Percentiles rank a stretch among this genome's conserved stretches.
Conservation (phyloP, 225 moss, liverwort and hornwort species). For the Neckera pumila region DNA sequence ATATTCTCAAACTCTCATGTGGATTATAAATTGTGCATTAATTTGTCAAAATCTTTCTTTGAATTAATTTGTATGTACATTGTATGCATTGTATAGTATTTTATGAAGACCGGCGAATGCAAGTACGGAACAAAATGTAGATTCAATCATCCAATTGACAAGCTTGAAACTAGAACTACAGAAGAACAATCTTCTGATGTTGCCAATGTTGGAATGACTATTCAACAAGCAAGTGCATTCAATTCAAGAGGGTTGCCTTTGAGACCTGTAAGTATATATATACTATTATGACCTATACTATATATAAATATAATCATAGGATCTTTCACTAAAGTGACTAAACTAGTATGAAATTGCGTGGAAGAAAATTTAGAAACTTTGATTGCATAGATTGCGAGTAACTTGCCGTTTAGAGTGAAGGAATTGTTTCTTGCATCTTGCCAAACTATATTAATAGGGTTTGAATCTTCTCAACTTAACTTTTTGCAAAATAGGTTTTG, state of each 20-base stretch:
- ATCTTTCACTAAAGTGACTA: not conserved
- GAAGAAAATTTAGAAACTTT: not conserved
- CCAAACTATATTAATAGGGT: fast-evolving
- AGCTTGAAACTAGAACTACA: conserved; percentile 8
- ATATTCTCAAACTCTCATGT: not conserved
- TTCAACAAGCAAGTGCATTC: conserved; percentile 23
- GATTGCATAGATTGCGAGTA: fast-evolving
- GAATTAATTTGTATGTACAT: not conserved
- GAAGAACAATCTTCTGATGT: conserved; percentile 18
- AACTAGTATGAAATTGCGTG: not conserved
- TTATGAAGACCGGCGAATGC: conserved; percentile 90
- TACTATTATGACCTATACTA: not conserved
- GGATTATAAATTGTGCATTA: not conserved
- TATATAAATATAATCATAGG: too few relatives aligned
- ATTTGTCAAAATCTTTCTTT: not conserved
- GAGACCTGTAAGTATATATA: conserved; percentile 42
- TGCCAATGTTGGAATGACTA: not conserved
- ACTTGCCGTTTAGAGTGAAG: not conserved
- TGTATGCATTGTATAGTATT: conserved; percentile 35
- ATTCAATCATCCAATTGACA: conserved; percentile 90
- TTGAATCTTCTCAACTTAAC: not conserved
- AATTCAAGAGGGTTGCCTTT: conserved; percentile 89
- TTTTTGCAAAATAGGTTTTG: not conserved
- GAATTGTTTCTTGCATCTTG: not conserved
- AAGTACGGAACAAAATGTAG: conserved; percentile 81